Conservation (phyloP, 176 grass and related monocot species). For the Triticum timopheevii region DNA sequence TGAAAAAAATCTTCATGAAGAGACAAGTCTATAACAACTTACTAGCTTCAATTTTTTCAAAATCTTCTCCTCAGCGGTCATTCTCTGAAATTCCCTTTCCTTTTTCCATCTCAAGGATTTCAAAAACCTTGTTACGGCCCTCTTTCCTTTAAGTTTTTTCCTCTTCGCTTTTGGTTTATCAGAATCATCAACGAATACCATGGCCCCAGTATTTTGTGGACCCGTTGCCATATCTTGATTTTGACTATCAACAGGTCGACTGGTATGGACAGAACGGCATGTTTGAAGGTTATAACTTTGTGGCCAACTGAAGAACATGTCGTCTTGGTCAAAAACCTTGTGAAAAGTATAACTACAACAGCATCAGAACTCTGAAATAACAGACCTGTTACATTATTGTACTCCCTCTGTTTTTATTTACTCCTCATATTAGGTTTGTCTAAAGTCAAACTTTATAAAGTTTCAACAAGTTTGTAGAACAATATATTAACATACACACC, state of each 20-base stretch:
- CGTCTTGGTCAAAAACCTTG: conserved; percentile 49
- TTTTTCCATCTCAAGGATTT: conserved; percentile 95
- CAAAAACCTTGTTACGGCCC: conserved; percentile 82
- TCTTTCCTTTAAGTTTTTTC: conserved; percentile 87
- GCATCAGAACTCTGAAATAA: conserved; percentile 27
- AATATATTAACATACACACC: no score
- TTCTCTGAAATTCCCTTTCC: conserved; percentile 87
- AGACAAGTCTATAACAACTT: neutral
- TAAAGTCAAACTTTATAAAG: no score
- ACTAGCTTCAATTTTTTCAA: conserved; percentile 87
- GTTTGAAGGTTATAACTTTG: conserved; percentile 27
- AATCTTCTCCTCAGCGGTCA: conserved; percentile 95
- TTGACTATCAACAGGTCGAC: conserved; percentile 25
- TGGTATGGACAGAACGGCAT: conserved; percentile 51
- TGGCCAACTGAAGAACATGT: neutral
- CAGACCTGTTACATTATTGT: neutral
- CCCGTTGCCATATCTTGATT: conserved; percentile 21
- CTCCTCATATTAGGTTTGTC: no score
- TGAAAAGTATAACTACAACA: conserved; percentile 47
- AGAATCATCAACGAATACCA: conserved; percentile 30
- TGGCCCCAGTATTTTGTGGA: conserved; percentile 39
- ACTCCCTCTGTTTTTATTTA: no score
- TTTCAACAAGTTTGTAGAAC: no score
- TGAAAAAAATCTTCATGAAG: neutral
- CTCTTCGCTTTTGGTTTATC: conserved; percentile 59